These are phyloP conservation scores for Rhizophlyctis rosea DNA, from an alignment of 192 early-diverging fungal genomes.

Conservation along the genomic window DNA sequence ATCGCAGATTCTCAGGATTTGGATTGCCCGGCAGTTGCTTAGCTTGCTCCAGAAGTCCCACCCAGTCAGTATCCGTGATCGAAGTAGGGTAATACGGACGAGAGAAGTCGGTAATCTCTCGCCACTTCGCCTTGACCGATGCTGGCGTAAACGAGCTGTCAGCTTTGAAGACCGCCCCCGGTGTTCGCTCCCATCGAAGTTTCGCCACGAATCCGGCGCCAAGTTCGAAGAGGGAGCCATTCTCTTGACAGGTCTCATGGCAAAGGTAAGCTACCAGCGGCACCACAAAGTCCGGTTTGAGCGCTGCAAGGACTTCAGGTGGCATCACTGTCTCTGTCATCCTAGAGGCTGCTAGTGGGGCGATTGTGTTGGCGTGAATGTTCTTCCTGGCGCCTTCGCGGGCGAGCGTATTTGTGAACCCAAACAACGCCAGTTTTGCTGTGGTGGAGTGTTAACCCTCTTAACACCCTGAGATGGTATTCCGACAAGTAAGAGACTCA, in stretches of 20 bases:
- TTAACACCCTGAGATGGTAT: neutral
- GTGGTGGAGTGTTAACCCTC: neutral
- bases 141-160: conserved; percentile 82
- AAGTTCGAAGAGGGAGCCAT: conserved; percentile 92
- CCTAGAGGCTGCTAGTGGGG: conserved; percentile 92
- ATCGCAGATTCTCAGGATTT: conserved; percentile 55
- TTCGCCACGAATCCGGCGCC: conserved; percentile 93
- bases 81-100: conserved; percentile 67
- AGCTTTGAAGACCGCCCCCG: conserved; percentile 87
- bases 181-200: conserved; percentile 86
- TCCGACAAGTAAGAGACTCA: conserved; percentile 29
- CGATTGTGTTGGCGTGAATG: conserved; percentile 90
- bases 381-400: conserved; percentile 93
- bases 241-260: conserved; percentile 74
- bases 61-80: conserved; percentile 80
- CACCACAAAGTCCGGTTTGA: conserved; percentile 96
- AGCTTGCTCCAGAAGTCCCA: conserved; percentile 73
- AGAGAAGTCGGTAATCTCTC: conserved; percentile 64
- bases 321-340: conserved; percentile 95
- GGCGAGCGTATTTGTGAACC: conserved; percentile 88
- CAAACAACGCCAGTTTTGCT: conserved; percentile 92
- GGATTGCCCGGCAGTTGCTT: conserved; percentile 64
- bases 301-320: conserved; percentile 88
- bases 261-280: conserved; percentile 88
- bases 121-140: conserved; percentile 73